A percentile compares a stretch with the other conserved stretches of the same genome.
Evolutionary conservation across 2,329 filamentous ascomycete genomes (phyloP).

Genomic region (Venturiaceae sp.): DNA sequence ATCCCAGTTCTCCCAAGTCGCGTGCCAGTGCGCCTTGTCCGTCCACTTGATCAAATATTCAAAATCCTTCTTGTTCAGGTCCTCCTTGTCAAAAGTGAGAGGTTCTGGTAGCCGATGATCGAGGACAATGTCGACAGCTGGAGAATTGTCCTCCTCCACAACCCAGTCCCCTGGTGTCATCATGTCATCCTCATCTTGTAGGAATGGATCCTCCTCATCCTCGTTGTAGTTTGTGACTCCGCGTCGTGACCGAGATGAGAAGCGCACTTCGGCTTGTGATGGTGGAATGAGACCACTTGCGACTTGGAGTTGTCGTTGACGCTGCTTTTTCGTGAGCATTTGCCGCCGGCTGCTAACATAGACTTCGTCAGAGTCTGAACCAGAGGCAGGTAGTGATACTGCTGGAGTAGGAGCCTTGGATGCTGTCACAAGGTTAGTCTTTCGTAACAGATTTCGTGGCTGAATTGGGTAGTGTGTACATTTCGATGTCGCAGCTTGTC

Average conservation of each 20-base stretch:
- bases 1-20: conserved; percentile 83
- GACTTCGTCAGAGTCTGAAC: conserved; percentile 46
- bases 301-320: conserved; percentile 57
- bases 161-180: conserved; percentile 51
- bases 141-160: conserved; percentile 59
- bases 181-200: conserved; percentile 47
- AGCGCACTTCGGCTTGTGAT: conserved; percentile 71
- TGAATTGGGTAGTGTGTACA: conserved; percentile 33
- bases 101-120: conserved; percentile 73
- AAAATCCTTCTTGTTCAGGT: conserved; percentile 61
- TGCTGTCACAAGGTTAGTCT: conserved; percentile 37
- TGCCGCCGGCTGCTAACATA: conserved; percentile 70
- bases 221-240: conserved; percentile 63
- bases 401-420: conserved; percentile 38
- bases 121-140: conserved; percentile 84
- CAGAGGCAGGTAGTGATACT: conserved; percentile 46
- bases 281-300: conserved; percentile 52
- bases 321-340: conserved; percentile 61
- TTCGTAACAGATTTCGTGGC: conserved; percentile 17
- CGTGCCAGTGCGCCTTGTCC: conserved; percentile 86
- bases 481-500: conserved; percentile 53
- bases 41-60: conserved; percentile 97
- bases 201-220: conserved; percentile 31
- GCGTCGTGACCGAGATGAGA: conserved; percentile 78
- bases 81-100: conserved; percentile 20